Evolutionary conservation across 805 yeast species (phyloP).

Genomic region (Lipomyces chichibuensis): DNA sequence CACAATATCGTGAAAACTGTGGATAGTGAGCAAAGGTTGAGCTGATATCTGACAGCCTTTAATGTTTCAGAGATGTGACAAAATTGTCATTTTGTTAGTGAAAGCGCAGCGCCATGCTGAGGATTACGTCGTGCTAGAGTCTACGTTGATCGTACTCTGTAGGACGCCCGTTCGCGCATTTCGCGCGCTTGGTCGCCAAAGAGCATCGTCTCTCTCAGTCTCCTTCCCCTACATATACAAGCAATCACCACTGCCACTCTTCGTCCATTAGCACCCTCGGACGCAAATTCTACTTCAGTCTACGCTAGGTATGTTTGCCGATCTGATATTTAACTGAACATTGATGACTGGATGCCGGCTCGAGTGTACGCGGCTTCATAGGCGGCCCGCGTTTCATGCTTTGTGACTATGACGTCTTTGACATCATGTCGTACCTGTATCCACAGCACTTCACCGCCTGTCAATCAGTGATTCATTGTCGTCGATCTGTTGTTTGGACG

Average conservation of each 20-base stretch:
- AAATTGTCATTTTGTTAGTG: neutral
- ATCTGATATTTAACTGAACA: neutral
- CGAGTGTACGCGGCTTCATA: neutral
- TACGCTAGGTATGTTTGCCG: neutral
- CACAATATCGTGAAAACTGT: neutral
- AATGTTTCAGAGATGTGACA: neutral
- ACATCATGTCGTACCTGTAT: no score
- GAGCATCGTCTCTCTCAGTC: neutral
- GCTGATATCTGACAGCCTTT: neutral
- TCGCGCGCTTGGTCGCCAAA: neutral
- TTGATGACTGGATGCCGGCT: neutral
- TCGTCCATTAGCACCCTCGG: neutral
- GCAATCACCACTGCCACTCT: neutral
- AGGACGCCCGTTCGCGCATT: neutral
- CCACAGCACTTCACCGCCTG: neutral
- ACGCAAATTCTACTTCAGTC: neutral
- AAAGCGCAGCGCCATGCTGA: neutral
- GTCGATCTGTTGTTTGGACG: neutral
- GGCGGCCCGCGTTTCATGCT: neutral
- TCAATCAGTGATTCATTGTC: neutral
- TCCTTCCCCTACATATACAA: neutral
- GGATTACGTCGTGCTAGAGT: neutral
- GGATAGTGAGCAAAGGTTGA: neutral
- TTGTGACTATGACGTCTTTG: neutral
- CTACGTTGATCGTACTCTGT: neutral